phyloP scores from a whole-genome alignment of 495 filamentous ascomycete species.

The Xylaria scruposa region DNA sequence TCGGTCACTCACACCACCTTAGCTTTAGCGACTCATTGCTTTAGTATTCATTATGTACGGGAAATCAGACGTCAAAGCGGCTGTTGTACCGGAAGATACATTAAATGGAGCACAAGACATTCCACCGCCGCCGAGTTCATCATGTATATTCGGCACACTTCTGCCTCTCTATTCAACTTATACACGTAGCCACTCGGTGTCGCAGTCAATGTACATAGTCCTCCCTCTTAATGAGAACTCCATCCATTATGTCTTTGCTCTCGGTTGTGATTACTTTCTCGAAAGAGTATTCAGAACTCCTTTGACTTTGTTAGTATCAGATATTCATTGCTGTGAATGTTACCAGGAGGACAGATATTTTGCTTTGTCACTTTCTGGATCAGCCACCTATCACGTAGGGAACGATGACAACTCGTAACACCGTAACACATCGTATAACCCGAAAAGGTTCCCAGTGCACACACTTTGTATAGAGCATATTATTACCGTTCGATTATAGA shows the following conservation, averaged over 20 bases:
- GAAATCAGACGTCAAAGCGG: constrained; percentile 9
- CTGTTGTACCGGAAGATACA: background rate
- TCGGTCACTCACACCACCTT: constrained; percentile 11
- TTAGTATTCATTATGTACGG: constrained; percentile 12
- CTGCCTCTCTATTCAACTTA: background rate
- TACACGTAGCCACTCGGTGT: background rate
- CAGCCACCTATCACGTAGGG: too few species aligned
- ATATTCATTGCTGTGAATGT: background rate
- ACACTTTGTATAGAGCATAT: too few species aligned
- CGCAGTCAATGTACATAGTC: constrained; percentile 12
- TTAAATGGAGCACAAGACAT: background rate
- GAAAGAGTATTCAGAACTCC: background rate
- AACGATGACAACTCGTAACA: too few species aligned
- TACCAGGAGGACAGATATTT: background rate
- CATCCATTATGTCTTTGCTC: background rate
- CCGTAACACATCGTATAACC: too few species aligned
- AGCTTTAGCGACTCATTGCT: constrained; percentile 22
- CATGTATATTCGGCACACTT: background rate
- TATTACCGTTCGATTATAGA: too few species aligned
- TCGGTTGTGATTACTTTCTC: background rate
- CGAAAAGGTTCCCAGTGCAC: too few species aligned
- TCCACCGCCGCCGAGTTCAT: background rate
- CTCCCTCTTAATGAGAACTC: background rate
- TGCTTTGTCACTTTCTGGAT: background rate
- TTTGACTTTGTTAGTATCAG: background rate